Evolutionary conservation across 495 filamentous ascomycete species (phyloP).

Genomic region (Daldinia caldariorum): DNA sequence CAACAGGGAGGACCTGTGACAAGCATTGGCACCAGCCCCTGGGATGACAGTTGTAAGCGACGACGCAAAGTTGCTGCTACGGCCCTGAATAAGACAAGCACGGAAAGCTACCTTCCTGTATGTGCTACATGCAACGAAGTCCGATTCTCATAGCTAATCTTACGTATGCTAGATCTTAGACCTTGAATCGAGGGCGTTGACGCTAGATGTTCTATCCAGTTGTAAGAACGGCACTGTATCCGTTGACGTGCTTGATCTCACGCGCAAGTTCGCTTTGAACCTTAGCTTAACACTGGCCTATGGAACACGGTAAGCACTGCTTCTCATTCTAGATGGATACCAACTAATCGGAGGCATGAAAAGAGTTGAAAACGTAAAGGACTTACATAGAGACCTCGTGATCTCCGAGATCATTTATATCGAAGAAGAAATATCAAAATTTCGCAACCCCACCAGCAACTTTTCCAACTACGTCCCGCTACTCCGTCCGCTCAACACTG

Average conservation of each 20-base stretch:
- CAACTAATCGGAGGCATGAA: not conserved
- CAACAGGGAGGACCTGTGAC: constrained; percentile 68
- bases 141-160: not conserved
- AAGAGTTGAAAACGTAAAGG: constrained; percentile 62
- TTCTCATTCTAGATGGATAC: not conserved
- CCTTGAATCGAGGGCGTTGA: constrained; percentile 70
- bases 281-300: constrained; percentile 74
- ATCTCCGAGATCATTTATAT: constrained; percentile 71
- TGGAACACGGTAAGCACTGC: constrained; percentile 57
- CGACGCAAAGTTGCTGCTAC: constrained; percentile 77
- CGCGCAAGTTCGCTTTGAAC: constrained; percentile 74
- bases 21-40: constrained; percentile 78
- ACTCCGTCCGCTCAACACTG: constrained; percentile 63
- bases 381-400: constrained; percentile 62
- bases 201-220: constrained; percentile 72
- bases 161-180: constrained; percentile 63
- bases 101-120: constrained; percentile 72
- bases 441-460: constrained; percentile 74
- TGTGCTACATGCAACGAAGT: not conserved
- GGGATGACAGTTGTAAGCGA: constrained; percentile 77
- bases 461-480: constrained; percentile 77
- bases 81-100: constrained; percentile 73
- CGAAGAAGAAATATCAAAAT: constrained; percentile 71
- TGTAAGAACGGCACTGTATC: constrained; percentile 65
- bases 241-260: constrained; percentile 71